A percentile compares a stretch with the other conserved stretches of the same genome.
These are phyloP conservation scores for Cajanus cajan DNA, from an alignment of 306 rosid species.

Conservation along the genomic window DNA sequence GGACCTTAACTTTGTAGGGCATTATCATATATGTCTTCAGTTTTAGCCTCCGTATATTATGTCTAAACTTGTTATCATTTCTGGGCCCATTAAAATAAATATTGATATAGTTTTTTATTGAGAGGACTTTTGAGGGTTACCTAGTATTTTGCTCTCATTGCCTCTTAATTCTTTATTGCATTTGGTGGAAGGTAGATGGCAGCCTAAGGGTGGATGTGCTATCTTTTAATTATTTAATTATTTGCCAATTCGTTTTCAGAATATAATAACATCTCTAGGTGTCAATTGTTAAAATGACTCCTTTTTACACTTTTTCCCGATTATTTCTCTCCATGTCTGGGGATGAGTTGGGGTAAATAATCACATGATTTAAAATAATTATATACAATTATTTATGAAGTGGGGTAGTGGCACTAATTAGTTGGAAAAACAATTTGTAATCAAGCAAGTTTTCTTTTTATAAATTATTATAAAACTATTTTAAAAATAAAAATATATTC, in stretches of 20 bases:
- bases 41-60: slow-evolving; percentile 37
- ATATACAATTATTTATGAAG: not conserved
- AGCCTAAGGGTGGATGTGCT: slow-evolving; percentile 17
- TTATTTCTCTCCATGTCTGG: slow-evolving; percentile 4
- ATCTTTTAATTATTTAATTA: not conserved
- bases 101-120: not conserved
- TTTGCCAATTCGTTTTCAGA: not conserved
- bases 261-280: not conserved
- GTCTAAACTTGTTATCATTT: slow-evolving; percentile 42
- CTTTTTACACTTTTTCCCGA: not conserved
- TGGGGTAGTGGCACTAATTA: not conserved
- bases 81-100: slow-evolving; percentile 32
- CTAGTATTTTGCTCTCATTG: slow-evolving; percentile 17
- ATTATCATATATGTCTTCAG: slow-evolving; percentile 46
- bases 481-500: not conserved
- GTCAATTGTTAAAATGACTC: not conserved
- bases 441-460: not conserved
- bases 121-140: slow-evolving; percentile 38
- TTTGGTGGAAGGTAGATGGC: slow-evolving; percentile 28
- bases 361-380: not conserved
- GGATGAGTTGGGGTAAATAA: not conserved
- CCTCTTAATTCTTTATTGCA: slow-evolving; percentile 7
- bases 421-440: not conserved
- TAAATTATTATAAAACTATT: not conserved
- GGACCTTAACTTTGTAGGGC: slow-evolving; percentile 43